These are phyloP conservation scores for Calonectria hawksworthii DNA, from an alignment of 2,329 filamentous ascomycete genomes.

Conservation along the genomic window DNA sequence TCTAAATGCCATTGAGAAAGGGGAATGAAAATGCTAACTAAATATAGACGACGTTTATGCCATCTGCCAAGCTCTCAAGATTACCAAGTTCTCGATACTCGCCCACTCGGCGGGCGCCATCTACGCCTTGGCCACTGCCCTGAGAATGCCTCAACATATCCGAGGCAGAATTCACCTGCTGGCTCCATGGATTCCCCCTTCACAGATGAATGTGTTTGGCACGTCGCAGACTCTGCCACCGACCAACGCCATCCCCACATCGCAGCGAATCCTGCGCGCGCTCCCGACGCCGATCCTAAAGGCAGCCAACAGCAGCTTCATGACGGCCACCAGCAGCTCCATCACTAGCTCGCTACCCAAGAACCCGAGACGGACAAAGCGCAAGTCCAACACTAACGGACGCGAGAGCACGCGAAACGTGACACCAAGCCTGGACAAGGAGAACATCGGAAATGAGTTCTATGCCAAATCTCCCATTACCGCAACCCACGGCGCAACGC, in stretches of 20 bases:
- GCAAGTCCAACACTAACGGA: slow-evolving; percentile 63
- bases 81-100: slow-evolving; percentile 95
- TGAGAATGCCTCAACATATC: slow-evolving; percentile 97
- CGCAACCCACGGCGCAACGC: slow-evolving; percentile 36
- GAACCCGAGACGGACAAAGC: slow-evolving; percentile 71
- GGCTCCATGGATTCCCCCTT: slow-evolving; percentile 97
- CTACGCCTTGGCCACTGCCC: slow-evolving; percentile 93
- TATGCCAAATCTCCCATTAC: slow-evolving; percentile 44
- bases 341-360: slow-evolving; percentile 84
- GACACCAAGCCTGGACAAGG: slow-evolving; percentile 62
- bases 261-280: slow-evolving; percentile 90
- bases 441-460: slow-evolving; percentile 56
- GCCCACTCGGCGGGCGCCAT: slow-evolving; percentile 98
- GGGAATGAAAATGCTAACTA: slow-evolving; percentile 45
- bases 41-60: slow-evolving; percentile 83
- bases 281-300: slow-evolving; percentile 92
- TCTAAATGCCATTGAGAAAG: background rate
- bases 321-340: slow-evolving; percentile 90
- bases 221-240: slow-evolving; percentile 82
- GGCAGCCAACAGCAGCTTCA: slow-evolving; percentile 95
- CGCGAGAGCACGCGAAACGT: slow-evolving; percentile 55
- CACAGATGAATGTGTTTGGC: slow-evolving; percentile 86
- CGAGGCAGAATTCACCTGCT: slow-evolving; percentile 93
- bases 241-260: slow-evolving; percentile 88
- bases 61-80: slow-evolving; percentile 91